Conservation (phyloP, 768 basidiomycete genomes). For the Pleurotus giganteus region DNA sequence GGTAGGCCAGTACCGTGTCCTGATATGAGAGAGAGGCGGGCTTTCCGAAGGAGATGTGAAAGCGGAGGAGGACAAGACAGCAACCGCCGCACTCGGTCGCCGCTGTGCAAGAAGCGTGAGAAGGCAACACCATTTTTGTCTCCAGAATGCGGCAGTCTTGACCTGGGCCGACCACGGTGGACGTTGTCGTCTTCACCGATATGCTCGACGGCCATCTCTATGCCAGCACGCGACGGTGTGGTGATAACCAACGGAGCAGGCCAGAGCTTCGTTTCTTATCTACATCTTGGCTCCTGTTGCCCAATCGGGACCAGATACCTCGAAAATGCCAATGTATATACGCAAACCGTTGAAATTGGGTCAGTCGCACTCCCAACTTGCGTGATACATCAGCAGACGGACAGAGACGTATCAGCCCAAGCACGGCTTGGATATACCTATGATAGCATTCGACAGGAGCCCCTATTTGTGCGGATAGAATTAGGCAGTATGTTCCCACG, state of each 20-base stretch:
- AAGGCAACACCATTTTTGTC: slow-evolving; percentile 3
- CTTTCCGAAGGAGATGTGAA: slow-evolving; percentile 2
- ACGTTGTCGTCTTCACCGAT: slow-evolving; percentile 1
- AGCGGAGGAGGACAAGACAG: slow-evolving; percentile 10
- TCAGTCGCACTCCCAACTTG: too few species aligned
- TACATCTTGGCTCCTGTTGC: slow-evolving; percentile 6
- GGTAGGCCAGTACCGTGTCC: slow-evolving; percentile 1
- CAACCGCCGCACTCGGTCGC: slow-evolving; percentile 8
- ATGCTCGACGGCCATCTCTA: slow-evolving; percentile 1
- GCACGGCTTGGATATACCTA: not conserved
- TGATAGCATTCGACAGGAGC: too few species aligned
- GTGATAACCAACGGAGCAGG: not conserved
- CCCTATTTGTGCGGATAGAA: not conserved
- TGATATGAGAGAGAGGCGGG: not conserved
- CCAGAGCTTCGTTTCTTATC: not conserved
- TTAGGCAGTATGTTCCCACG: not conserved
- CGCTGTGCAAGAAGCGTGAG: slow-evolving; percentile 7
- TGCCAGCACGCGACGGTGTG: too few species aligned
- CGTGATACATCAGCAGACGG: too few species aligned
- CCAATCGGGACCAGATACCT: not conserved
- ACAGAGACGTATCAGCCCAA: too few species aligned
- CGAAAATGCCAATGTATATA: not conserved
- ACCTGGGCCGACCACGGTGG: slow-evolving; percentile 4
- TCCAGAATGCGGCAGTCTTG: slow-evolving; percentile 1
- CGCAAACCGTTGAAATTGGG: too few species aligned